These are phyloP conservation scores for Ganoderma lucidum DNA, from an alignment of 1,284 basidiomycete genomes.

Conservation along the genomic window DNA sequence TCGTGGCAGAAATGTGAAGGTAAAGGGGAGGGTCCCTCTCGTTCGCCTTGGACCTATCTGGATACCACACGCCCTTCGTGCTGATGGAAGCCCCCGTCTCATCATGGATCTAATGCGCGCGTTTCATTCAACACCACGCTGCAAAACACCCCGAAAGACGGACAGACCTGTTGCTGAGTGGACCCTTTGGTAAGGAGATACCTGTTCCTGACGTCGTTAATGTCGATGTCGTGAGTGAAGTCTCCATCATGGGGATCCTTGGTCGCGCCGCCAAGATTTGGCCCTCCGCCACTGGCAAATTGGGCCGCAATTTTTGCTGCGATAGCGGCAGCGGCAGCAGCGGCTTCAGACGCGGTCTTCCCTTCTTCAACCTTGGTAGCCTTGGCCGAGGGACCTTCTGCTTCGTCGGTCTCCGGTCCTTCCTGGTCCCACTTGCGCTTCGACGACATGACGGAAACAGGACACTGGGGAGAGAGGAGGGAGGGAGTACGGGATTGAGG, in stretches of 20 bases:
- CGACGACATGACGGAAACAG: constrained; percentile 52
- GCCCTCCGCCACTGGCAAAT: constrained; percentile 61
- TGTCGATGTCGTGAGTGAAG: constrained; percentile 93
- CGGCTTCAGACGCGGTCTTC: constrained; percentile 76
- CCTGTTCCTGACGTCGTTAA: constrained; percentile 96
- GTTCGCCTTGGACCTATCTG: constrained; percentile 88
- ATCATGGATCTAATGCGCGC: constrained; percentile 73
- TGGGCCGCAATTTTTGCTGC: constrained; percentile 93
- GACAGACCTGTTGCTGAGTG: constrained; percentile 87
- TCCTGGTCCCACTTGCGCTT: constrained; percentile 83
- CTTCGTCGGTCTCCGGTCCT: constrained; percentile 51
- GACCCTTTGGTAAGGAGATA: constrained; percentile 95
- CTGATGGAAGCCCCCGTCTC: constrained; percentile 91
- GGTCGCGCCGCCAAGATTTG: constrained; percentile 52
- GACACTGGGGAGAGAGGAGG: constrained; percentile 10
- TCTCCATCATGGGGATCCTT: constrained; percentile 83
- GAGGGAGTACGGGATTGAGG: neutral
- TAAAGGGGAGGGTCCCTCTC: constrained; percentile 95
- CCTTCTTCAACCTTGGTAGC: constrained; percentile 62
- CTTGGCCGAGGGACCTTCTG: constrained; percentile 50
- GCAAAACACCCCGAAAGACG: neutral
- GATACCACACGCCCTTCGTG: constrained; percentile 95
- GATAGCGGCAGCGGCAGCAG: constrained; percentile 85
- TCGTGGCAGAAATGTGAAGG: constrained; percentile 90
- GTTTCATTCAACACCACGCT: neutral